Conservation (phyloP, 2,329 filamentous ascomycete genomes). For the Epichloe gansuensis region DNA sequence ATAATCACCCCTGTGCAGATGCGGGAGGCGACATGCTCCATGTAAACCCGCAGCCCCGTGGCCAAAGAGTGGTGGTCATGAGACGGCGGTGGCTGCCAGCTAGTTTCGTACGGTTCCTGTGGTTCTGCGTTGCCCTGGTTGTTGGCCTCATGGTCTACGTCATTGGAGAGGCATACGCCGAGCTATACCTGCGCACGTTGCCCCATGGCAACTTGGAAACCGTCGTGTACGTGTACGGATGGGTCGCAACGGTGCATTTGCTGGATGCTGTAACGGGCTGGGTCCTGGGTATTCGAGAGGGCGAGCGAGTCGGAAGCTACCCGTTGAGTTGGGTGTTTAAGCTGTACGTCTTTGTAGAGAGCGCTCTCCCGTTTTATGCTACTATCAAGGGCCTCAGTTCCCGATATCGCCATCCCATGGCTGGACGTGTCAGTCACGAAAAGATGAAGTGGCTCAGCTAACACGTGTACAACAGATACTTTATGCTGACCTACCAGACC, state of each 20-base stretch:
- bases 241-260: slow-evolving; percentile 54
- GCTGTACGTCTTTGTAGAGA: slow-evolving; percentile 33
- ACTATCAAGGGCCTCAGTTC: neutral
- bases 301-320: slow-evolving; percentile 56
- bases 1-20: slow-evolving; percentile 19
- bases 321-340: slow-evolving; percentile 62
- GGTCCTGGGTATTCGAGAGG: slow-evolving; percentile 53
- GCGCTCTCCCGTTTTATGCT: neutral
- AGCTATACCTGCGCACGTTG: slow-evolving; percentile 54
- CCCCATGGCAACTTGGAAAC: slow-evolving; percentile 56
- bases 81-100: slow-evolving; percentile 48
- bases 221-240: slow-evolving; percentile 58
- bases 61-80: slow-evolving; percentile 27
- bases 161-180: slow-evolving; percentile 56
- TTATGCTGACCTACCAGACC: slow-evolving; percentile 58
- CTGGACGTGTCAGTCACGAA: neutral
- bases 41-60: slow-evolving; percentile 13
- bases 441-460: neutral
- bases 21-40: slow-evolving; percentile 26
- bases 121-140: slow-evolving; percentile 54
- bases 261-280: slow-evolving; percentile 53
- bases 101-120: slow-evolving; percentile 56
- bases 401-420: neutral
- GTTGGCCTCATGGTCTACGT: slow-evolving; percentile 54
- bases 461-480: slow-evolving; percentile 34